phyloP scores from a whole-genome alignment of 306 rosid species.

The Arachis hypogaea region DNA sequence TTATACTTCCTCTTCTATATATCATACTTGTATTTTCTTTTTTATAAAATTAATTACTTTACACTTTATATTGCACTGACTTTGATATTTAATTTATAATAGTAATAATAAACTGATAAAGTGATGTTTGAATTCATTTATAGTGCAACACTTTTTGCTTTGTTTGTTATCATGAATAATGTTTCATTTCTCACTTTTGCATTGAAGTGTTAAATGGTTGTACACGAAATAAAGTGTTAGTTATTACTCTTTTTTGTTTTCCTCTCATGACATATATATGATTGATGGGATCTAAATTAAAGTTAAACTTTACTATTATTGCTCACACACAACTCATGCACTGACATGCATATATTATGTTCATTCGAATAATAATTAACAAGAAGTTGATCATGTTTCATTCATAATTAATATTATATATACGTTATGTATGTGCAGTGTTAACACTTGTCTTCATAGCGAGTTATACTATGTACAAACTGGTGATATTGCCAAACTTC shows the following conservation, averaged over 20 bases:
- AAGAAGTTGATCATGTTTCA: neutral
- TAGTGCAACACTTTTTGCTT: too few species aligned
- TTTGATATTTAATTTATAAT: too few species aligned
- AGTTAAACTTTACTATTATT: neutral
- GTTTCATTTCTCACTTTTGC: too few species aligned
- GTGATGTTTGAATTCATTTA: too few species aligned
- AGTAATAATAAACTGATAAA: too few species aligned
- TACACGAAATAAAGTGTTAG: neutral
- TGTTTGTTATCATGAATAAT: too few species aligned
- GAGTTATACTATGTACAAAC: slow-evolving; percentile 57
- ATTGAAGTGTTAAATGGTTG: too few species aligned
- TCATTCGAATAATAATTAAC: neutral
- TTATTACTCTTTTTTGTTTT: neutral
- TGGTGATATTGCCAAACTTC: slow-evolving; percentile 76
- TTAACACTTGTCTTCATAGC: slow-evolving; percentile 42
- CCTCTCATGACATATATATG: neutral
- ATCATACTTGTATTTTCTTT: too few species aligned
- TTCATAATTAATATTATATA: neutral
- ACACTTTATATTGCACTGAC: too few species aligned
- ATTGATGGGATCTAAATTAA: neutral
- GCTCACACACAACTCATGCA: neutral
- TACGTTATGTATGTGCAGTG: slow-evolving; percentile 45
- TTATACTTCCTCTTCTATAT: too few species aligned
- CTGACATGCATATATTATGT: too few species aligned
- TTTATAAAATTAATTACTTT: too few species aligned